A percentile compares a stretch with the other conserved stretches of the same genome.
Evolutionary conservation across 768 basidiomycete genomes (phyloP).

Genomic region (Boletus pseudo-olivaceus): DNA sequence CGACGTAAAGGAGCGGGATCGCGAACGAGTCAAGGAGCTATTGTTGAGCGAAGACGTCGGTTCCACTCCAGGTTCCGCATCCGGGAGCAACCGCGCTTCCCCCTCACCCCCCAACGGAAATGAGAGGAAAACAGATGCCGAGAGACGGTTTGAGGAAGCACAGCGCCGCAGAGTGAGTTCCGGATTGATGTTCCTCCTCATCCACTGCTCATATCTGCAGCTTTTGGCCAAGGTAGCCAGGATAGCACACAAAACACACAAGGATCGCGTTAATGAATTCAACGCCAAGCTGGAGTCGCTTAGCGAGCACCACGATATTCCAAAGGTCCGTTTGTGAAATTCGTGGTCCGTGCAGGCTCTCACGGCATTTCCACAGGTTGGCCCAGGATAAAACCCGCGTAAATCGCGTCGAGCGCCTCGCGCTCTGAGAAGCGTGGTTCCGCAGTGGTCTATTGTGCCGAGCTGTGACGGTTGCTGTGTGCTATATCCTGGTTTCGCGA

Average conservation of each 20-base stretch:
- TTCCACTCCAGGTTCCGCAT: slow-evolving; percentile 39
- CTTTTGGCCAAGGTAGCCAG: slow-evolving; percentile 71
- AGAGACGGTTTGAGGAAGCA: slow-evolving; percentile 84
- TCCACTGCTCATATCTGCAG: slow-evolving; percentile 37
- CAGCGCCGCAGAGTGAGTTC: slow-evolving; percentile 71
- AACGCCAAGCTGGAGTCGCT: slow-evolving; percentile 82
- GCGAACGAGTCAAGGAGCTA: slow-evolving; percentile 45
- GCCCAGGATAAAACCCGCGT: slow-evolving; percentile 67
- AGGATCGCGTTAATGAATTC: slow-evolving; percentile 89
- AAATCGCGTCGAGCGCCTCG: slow-evolving; percentile 29
- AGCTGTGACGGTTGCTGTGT: slow-evolving; percentile 19
- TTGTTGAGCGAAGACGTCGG: slow-evolving; percentile 47
- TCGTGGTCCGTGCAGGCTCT: slow-evolving; percentile 30
- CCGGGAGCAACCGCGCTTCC: slow-evolving; percentile 58
- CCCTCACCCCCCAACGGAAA: slow-evolving; percentile 49
- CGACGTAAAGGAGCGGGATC: slow-evolving; percentile 42
- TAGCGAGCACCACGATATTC: slow-evolving; percentile 93
- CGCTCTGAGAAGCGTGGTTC: slow-evolving; percentile 2
- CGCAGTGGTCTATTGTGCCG: slow-evolving; percentile 10
- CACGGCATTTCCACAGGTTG: slow-evolving; percentile 53
- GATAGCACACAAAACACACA: slow-evolving; percentile 83
- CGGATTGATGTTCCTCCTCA: background rate
- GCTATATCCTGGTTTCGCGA: slow-evolving; percentile 11
- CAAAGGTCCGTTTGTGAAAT: slow-evolving; percentile 56
- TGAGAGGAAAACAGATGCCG: slow-evolving; percentile 78